A percentile compares a stretch with the other conserved stretches of the same genome.
These are phyloP conservation scores for Mycena olivaceomarginata DNA, from an alignment of 768 basidiomycete species.

Conservation along the genomic window DNA sequence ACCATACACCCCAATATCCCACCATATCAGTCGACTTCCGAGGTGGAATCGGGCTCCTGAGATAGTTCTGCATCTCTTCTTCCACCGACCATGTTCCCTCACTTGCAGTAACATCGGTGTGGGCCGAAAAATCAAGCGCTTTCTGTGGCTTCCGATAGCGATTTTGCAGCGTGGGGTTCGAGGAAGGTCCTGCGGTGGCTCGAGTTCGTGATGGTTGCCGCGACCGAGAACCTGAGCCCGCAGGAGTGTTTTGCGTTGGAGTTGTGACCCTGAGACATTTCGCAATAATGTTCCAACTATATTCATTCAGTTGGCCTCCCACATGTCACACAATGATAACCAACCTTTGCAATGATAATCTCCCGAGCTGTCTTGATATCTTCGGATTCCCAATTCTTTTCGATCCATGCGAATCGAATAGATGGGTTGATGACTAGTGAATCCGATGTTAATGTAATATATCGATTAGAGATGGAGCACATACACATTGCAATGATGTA, in stretches of 20 bases:
- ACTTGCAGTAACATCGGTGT: not conserved
- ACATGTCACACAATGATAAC: slow-evolving; percentile 12
- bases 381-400: slow-evolving; percentile 14
- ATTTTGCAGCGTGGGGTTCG: slow-evolving; percentile 3
- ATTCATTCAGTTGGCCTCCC: not conserved
- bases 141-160: not conserved
- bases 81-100: slow-evolving; percentile 4
- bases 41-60: slow-evolving; percentile 1
- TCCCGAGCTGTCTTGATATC: slow-evolving; percentile 15
- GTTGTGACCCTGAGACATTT: slow-evolving; percentile 1
- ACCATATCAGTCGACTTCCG: slow-evolving; percentile 6
- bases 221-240: not conserved
- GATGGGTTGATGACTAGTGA: slow-evolving; percentile 17
- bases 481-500: slow-evolving; percentile 3
- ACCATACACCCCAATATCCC: slow-evolving; percentile 7
- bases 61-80: slow-evolving; percentile 4
- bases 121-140: slow-evolving; percentile 7
- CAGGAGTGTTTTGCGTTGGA: not conserved
- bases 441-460: slow-evolving; percentile 1
- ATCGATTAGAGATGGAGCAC: not conserved
- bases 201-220: slow-evolving; percentile 3
- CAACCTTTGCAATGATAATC: slow-evolving; percentile 15
- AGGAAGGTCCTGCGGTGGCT: slow-evolving; percentile 1
- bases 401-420: slow-evolving; percentile 13
- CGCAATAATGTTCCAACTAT: not conserved